phyloP scores from a whole-genome alignment of 495 filamentous ascomycete species.

The Hyaloscypha hepaticicola region DNA sequence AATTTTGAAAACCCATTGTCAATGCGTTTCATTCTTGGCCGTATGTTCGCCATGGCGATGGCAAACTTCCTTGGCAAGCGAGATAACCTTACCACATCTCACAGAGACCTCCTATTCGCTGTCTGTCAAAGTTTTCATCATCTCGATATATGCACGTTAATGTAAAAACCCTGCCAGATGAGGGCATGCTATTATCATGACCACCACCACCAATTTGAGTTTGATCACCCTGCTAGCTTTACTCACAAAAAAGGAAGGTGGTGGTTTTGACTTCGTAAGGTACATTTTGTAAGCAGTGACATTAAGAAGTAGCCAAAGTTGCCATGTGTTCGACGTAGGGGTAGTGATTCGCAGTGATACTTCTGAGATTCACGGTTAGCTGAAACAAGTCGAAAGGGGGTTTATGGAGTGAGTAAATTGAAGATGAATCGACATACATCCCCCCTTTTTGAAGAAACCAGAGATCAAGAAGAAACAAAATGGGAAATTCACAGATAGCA shows the following conservation, averaged over 20 bases:
- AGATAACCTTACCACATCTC: too few species aligned
- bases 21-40: too few species aligned
- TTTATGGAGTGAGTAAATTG: background rate
- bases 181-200: too few species aligned
- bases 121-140: too few species aligned
- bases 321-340: background rate
- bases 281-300: background rate
- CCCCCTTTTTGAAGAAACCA: background rate
- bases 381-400: background rate
- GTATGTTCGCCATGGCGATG: too few species aligned
- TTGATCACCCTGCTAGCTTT: background rate
- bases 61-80: too few species aligned
- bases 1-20: too few species aligned
- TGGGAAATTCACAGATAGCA: background rate
- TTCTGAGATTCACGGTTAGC: background rate
- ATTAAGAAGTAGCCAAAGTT: background rate
- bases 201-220: background rate
- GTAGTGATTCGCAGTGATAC: background rate
- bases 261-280: background rate
- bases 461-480: background rate
- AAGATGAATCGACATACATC: background rate
- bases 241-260: background rate
- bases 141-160: too few species aligned
- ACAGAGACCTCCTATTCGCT: too few species aligned
- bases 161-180: too few species aligned